Conservation (phyloP, 805 yeast species). For the Spathaspora girioi region DNA sequence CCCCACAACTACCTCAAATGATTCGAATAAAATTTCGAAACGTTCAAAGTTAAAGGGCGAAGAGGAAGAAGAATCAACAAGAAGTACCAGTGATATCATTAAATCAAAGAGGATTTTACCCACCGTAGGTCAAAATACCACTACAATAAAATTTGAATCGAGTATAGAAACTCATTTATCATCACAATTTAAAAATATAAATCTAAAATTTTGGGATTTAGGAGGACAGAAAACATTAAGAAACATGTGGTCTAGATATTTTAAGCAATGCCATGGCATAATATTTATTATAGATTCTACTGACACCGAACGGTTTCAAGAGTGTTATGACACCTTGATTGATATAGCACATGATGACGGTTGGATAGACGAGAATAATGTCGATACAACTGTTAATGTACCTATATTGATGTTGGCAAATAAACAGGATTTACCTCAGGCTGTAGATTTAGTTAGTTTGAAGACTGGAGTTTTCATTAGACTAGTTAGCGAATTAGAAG, state of each 20-base stretch:
- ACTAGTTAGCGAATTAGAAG: constrained; percentile 79
- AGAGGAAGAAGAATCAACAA: constrained; percentile 7
- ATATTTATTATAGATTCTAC: constrained; percentile 91
- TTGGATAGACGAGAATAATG: constrained; percentile 31
- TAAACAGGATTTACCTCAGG: constrained; percentile 72
- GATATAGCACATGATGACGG: constrained; percentile 40
- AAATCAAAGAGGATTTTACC: constrained; percentile 69
- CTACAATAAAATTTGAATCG: constrained; percentile 37
- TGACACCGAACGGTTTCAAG: constrained; percentile 77
- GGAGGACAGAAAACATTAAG: constrained; percentile 93
- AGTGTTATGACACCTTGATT: constrained; percentile 66
- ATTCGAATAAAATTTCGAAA: constrained; percentile 8
- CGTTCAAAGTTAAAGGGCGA: constrained; percentile 1
- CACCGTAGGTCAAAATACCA: constrained; percentile 90
- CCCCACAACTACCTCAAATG: constrained; percentile 18
- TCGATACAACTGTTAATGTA: constrained; percentile 46
- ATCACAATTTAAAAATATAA: constrained; percentile 38
- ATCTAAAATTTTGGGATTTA: constrained; percentile 88
- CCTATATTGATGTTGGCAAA: constrained; percentile 95
- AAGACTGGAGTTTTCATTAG: constrained; percentile 79
- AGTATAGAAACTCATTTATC: constrained; percentile 31
- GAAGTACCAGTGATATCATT: constrained; percentile 20
- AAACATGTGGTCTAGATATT: constrained; percentile 84
- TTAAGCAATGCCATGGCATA: constrained; percentile 82
- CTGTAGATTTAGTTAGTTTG: constrained; percentile 49